phyloP scores from a whole-genome alignment of 2,329 filamentous ascomycete genomes.

The Lecanicillium sp. region DNA sequence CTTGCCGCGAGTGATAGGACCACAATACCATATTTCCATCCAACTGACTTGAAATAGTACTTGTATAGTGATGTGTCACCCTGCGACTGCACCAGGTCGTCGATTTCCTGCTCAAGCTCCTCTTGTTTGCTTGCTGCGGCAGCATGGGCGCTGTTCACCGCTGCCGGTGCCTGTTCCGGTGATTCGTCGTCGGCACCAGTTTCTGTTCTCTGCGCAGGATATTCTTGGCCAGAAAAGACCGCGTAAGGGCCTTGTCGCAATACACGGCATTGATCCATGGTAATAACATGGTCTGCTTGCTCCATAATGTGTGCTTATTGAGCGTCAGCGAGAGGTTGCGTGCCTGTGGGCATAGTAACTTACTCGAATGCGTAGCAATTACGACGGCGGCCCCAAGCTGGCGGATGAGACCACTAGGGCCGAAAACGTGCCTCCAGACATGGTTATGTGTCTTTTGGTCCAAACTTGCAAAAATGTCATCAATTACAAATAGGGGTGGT shows the following conservation, averaged over 20 bases:
- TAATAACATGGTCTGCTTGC: not conserved
- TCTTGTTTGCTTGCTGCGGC: not conserved
- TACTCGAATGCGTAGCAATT: slow-evolving; percentile 6
- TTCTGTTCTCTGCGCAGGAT: not conserved
- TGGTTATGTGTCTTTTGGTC: slow-evolving; percentile 38
- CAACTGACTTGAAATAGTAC: slow-evolving; percentile 12
- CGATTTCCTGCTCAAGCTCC: not conserved
- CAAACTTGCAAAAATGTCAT: slow-evolving; percentile 82
- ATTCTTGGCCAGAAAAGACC: not conserved
- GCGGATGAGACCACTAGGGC: slow-evolving; percentile 11
- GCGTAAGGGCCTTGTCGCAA: not conserved
- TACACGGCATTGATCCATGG: not conserved
- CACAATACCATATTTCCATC: not conserved
- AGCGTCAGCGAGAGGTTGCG: not conserved
- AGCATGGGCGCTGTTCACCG: not conserved
- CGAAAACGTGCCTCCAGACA: slow-evolving; percentile 9
- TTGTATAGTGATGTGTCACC: slow-evolving; percentile 9
- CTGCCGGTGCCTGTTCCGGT: not conserved
- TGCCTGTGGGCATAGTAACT: not conserved
- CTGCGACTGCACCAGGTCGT: not conserved
- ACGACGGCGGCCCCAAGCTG: slow-evolving; percentile 11
- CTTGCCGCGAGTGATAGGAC: not conserved
- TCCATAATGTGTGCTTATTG: not conserved
- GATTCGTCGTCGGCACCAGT: not conserved
- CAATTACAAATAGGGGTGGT: slow-evolving; percentile 80